Evolutionary conservation across 192 early-diverging fungal species (phyloP), one percentile per base, ranked within the genome.

Genomic region (Funneliformis geosporum): DNA sequence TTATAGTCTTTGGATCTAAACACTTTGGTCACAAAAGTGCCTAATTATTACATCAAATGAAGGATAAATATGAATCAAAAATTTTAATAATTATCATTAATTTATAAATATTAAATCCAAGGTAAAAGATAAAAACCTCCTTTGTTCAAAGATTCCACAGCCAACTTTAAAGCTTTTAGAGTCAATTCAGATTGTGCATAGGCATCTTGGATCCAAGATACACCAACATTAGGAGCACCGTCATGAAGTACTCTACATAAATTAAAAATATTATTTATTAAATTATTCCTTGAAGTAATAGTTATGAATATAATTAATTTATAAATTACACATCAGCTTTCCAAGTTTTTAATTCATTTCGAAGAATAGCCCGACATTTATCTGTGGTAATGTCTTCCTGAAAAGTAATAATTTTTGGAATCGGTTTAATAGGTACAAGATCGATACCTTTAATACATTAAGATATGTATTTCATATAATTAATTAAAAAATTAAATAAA

Each of bases 1-100:
- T 98, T 98, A 91, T 99, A 99, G 90, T 99, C 98, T 87, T 97
- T 96, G 79, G 96, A 98, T 76, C 98, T 89, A 87, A 99, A 99
- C 39, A 99, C 93, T 88, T 99, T 99, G 83, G 97, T 97, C 33
- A 99, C 95, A 87, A 99, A 99, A 11, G 90, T 92, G 14, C 84
- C 82, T 83, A 60, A 25, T 21, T 44, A 27, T 62, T 47, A 46
- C 16, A 60, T 43, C 1, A 73, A 55, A 43, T 40, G 21, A 59
- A 4, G 25, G 28, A 38, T 9, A 25, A 25, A 42, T 23, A 27
- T 27, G 47, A 14, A n/a, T 65, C 21, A 62, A n/a, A 60, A 60
- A 21, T 60, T 60, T 4, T 16, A 9, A 60, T 60, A 1, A 60
- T 16, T 2, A 62, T 67, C 18, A 55, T 21, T 55, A 5, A 18